Base-by-base conservation (phyloP, 2,329 filamentous ascomycete genomes). In the Epichloe uncinata region DNA sequence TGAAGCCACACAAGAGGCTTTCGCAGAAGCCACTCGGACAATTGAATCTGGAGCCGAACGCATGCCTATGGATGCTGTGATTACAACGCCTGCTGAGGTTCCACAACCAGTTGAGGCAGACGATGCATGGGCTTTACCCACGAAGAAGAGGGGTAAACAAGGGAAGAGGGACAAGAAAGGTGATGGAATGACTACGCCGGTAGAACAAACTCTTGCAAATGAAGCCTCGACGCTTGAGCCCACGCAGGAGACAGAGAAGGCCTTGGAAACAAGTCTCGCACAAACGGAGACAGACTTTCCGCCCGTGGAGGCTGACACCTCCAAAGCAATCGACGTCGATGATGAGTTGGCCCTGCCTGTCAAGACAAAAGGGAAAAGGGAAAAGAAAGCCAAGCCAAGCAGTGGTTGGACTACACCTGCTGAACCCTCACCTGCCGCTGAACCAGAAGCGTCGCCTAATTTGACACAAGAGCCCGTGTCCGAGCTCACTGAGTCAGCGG, bases 341-440 rank as follows among this genome's bases (percentile, higher is more conserved):
- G 40, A 37, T 8, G 40, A 37, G 11, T 45, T 56, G 45, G 45
- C 36, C 18, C 42, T 18, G 33, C 4, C 69, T 47, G 59, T 60
- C 50, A 71, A 68, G 53, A 71, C 68, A 52, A 75, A 73, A 55
- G 69, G 62, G 49, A 66, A 65, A 57, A 67, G 66, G 60, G 66
- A 57, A 63, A 69, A 64, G 55, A 59, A 63, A 51, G 37, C 37
- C 22, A 55, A 51, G 34, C 13, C 46, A 16, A 50, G 43, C n/a
- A 50, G 50, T 22, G 46, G 50, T 49, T 26, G 41, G 26, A 42
- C 45, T 18, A 43, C 45, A 22, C 45, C 41, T n/a, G 41, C 50
- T 8, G 18, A 47, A 8, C 26, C 9, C 5, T 20, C 44, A 16
- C 26, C 13, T 13, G 18, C 40, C 40, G n/a, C 40, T 12, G 16